A percentile compares a stretch with the other conserved stretches of the same genome.
Conservation (phyloP, 2,329 filamentous ascomycete genomes). For the Epichloe uncinata region DNA sequence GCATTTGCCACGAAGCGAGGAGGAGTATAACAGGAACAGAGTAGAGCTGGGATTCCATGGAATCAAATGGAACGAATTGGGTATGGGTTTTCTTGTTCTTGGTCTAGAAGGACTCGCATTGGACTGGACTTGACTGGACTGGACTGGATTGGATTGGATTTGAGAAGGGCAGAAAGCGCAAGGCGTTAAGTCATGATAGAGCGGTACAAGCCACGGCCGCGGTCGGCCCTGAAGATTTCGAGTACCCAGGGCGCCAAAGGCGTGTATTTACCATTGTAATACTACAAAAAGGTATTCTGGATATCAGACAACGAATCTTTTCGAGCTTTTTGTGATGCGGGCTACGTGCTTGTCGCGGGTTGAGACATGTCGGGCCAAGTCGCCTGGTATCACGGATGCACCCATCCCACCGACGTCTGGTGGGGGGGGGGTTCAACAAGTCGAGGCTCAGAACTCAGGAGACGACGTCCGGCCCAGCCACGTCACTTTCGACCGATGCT, state of each 20-base stretch:
- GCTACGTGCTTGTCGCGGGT: too few species aligned
- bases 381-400: neutral
- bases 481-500: slow-evolving; percentile 1
- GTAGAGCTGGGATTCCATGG: too few species aligned
- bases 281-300: neutral
- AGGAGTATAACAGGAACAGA: neutral
- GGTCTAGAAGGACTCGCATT: neutral
- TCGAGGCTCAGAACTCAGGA: too few species aligned
- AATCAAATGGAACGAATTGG: too few species aligned
- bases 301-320: neutral
- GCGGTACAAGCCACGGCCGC: slow-evolving; percentile 12
- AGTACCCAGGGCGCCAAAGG: slow-evolving; percentile 2
- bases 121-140: too few species aligned
- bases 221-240: neutral
- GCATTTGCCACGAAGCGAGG: neutral
- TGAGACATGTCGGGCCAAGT: too few species aligned
- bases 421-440: too few species aligned
- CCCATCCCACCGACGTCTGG: too few species aligned
- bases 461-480: slow-evolving; percentile 4
- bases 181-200: slow-evolving; percentile 16
- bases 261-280: slow-evolving; percentile 3
- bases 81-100: too few species aligned
- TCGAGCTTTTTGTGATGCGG: neutral
- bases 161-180: neutral
- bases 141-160: neutral